phyloP scores from a whole-genome alignment of 2,329 filamentous ascomycete species.

The Dryadomyces sulphureus region DNA sequence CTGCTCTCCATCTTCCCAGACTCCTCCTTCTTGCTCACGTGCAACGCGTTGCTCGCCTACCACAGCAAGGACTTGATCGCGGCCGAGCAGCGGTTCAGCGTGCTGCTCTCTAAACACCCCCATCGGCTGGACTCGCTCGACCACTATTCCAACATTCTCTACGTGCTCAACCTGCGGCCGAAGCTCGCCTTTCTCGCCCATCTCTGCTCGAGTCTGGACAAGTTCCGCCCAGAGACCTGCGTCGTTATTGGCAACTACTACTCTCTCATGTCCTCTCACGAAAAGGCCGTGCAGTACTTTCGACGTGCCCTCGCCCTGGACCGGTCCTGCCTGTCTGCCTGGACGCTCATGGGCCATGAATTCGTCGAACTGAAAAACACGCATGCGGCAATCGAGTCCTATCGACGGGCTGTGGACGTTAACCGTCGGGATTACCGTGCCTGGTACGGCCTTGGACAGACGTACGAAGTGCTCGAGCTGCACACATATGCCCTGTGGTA shows the following conservation, averaged over 20 bases:
- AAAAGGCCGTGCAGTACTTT: slow-evolving; percentile 98
- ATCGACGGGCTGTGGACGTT: slow-evolving; percentile 85
- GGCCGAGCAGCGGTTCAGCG: slow-evolving; percentile 56
- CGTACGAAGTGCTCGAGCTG: slow-evolving; percentile 97
- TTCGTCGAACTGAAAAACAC: slow-evolving; percentile 99
- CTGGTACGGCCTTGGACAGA: slow-evolving; percentile 94
- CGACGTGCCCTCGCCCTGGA: slow-evolving; percentile 82
- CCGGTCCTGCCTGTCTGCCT: slow-evolving; percentile 79
- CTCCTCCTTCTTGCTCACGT: slow-evolving; percentile 81
- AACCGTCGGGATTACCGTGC: slow-evolving; percentile 94
- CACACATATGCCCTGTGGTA: slow-evolving; percentile 95
- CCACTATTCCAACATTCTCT: slow-evolving; percentile 94
- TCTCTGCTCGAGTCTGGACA: slow-evolving; percentile 79
- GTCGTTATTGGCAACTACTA: slow-evolving; percentile 98
- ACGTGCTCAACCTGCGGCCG: slow-evolving; percentile 75
- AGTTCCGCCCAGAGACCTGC: slow-evolving; percentile 92
- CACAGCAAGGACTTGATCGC: slow-evolving; percentile 70
- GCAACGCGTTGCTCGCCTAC: slow-evolving; percentile 75
- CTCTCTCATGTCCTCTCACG: slow-evolving; percentile 82
- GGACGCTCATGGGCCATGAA: slow-evolving; percentile 98
- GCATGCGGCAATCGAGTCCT: slow-evolving; percentile 93
- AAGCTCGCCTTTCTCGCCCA: slow-evolving; percentile 89
- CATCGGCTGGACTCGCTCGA: slow-evolving; percentile 77
- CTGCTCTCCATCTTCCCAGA: slow-evolving; percentile 73
- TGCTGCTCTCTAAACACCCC: slow-evolving; percentile 61